Conservation (phyloP, 208 protist genomes). For the Leishmania gerbilli region DNA sequence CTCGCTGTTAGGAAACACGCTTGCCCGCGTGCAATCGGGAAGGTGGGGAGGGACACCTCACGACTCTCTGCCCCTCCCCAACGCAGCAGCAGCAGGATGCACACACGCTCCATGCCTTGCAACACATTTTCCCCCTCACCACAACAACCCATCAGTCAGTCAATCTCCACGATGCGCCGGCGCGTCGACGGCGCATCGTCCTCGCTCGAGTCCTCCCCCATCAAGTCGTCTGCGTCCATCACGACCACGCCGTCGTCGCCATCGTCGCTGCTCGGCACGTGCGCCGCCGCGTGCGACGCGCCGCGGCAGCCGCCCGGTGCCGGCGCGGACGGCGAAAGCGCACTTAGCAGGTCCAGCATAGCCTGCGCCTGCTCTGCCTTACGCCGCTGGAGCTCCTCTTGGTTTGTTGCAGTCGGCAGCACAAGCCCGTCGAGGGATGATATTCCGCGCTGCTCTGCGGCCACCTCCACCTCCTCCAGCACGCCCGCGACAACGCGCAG, state of each 20-base stretch:
- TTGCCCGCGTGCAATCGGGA: not conserved
- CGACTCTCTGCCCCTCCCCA: not conserved
- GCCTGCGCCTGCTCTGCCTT: slow-evolving; percentile 72
- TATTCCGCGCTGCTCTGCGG: slow-evolving; percentile 1
- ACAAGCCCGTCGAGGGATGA: slow-evolving; percentile 46
- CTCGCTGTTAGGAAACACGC: not conserved
- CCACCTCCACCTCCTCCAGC: slow-evolving; percentile 44
- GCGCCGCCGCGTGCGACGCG: slow-evolving; percentile 11
- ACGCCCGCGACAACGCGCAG: slow-evolving; percentile 87
- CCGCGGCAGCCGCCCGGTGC: not conserved
- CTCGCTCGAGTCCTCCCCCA: slow-evolving; percentile 63
- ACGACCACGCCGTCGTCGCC: slow-evolving; percentile 55
- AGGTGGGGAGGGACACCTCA: not conserved
- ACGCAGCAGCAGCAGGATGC: not conserved
- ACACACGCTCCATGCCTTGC: not conserved
- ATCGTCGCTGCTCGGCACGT: slow-evolving; percentile 8
- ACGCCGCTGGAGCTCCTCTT: slow-evolving; percentile 49
- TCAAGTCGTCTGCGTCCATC: slow-evolving; percentile 72
- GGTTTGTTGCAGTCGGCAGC: slow-evolving; percentile 58
- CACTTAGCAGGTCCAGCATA: slow-evolving; percentile 69
- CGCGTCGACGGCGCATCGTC: slow-evolving; percentile 11
- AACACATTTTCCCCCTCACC: not conserved
- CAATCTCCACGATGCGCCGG: slow-evolving; percentile 53
- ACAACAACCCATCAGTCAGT: slow-evolving; percentile 16
- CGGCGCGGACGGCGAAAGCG: slow-evolving; percentile 33